A percentile compares a stretch with the other conserved stretches of the same genome.
Evolutionary conservation across 2,329 filamentous ascomycete genomes (phyloP).

Genomic region (Aureobasidium uvarum): DNA sequence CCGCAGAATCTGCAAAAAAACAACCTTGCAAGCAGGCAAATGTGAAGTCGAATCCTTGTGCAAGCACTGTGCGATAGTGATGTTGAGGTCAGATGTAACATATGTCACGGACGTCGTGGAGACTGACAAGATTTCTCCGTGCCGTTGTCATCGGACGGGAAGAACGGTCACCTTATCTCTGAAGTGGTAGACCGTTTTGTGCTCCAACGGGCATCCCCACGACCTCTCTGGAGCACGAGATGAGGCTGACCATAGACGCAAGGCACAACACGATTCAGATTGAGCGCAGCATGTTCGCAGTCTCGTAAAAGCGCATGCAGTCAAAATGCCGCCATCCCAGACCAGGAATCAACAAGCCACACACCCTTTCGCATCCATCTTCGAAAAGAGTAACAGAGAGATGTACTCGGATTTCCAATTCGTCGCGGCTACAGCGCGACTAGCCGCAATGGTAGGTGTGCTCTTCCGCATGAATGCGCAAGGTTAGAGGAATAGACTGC

Average conservation of each 20-base stretch:
- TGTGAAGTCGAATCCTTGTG: background rate
- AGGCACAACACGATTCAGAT: slow-evolving; percentile 2
- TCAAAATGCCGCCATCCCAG: background rate
- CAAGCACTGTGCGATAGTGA: background rate
- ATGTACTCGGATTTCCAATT: background rate
- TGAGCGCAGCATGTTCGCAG: slow-evolving; percentile 6
- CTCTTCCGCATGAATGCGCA: background rate
- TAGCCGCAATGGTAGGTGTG: background rate
- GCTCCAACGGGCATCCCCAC: slow-evolving; percentile 13
- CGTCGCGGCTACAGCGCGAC: slow-evolving; percentile 5
- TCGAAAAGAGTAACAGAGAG: background rate
- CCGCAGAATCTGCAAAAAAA: slow-evolving; percentile 17
- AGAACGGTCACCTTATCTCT: slow-evolving; percentile 22
- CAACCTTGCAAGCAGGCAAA: background rate
- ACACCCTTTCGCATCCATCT: background rate
- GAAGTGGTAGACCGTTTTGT: slow-evolving; percentile 12
- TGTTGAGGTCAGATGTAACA: background rate
- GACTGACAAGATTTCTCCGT: slow-evolving; percentile 10
- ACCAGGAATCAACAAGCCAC: background rate
- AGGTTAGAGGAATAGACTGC: background rate
- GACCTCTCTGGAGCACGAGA: slow-evolving; percentile 3
- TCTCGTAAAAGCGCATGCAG: background rate
- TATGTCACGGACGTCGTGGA: background rate
- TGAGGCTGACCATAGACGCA: slow-evolving; percentile 19
- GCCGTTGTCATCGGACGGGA: slow-evolving; percentile 19